Conservation (phyloP, 768 basidiomycete species). For the Suillus luteus region DNA sequence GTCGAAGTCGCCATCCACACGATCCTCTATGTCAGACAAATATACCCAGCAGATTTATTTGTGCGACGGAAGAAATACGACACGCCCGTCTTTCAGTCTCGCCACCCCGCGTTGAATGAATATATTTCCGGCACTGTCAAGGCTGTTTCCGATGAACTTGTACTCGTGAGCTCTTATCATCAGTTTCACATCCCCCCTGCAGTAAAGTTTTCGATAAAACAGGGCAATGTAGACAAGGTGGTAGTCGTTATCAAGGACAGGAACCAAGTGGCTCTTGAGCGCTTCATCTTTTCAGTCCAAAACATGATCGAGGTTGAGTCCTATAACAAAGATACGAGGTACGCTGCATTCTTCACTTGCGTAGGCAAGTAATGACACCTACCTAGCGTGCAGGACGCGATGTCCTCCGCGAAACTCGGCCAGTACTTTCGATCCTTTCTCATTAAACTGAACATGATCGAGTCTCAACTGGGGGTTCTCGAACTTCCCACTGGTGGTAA, state of each 20-base stretch:
- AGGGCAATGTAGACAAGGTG: slow-evolving; percentile 83
- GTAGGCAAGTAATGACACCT: not conserved
- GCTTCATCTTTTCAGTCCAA: slow-evolving; percentile 87
- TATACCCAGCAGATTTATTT: slow-evolving; percentile 91
- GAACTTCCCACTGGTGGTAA: slow-evolving; percentile 37
- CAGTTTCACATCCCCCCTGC: not conserved
- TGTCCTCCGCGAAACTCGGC: slow-evolving; percentile 61
- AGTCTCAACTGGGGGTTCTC: slow-evolving; percentile 66
- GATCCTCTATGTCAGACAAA: slow-evolving; percentile 85
- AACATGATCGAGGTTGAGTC: slow-evolving; percentile 74
- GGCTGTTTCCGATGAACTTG: slow-evolving; percentile 78
- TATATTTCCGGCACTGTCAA: slow-evolving; percentile 90
- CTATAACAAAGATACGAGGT: slow-evolving; percentile 74
- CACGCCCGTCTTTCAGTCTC: slow-evolving; percentile 88
- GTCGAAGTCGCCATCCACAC: slow-evolving; percentile 95
- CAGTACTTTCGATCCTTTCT: slow-evolving; percentile 85
- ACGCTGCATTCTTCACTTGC: slow-evolving; percentile 11
- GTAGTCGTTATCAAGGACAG: slow-evolving; percentile 84
- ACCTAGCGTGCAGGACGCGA: slow-evolving; percentile 69
- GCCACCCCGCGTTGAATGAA: slow-evolving; percentile 85
- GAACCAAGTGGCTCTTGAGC: slow-evolving; percentile 80
- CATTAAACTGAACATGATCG: slow-evolving; percentile 77
- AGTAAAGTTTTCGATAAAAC: slow-evolving; percentile 8
- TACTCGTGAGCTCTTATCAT: slow-evolving; percentile 44
- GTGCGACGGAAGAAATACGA: slow-evolving; percentile 87